Percentiles rank a stretch among this genome's conserved stretches.
Conservation (phyloP, 2,329 filamentous ascomycete genomes). For the Cladophialophora exuberans region DNA sequence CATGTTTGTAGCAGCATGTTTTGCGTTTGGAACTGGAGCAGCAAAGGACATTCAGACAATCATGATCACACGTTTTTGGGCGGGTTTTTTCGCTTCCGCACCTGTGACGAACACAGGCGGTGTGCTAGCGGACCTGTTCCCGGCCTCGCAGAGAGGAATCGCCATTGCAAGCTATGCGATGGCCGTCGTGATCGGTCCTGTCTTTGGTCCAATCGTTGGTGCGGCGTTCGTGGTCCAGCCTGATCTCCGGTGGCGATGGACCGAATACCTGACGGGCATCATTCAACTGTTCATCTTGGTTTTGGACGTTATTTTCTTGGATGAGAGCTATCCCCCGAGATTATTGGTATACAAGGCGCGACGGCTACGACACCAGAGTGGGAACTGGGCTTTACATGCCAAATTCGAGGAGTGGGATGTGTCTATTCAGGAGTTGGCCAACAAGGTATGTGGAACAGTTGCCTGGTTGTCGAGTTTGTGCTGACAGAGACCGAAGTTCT, state of each 20-base stretch:
- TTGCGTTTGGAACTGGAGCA: conserved; percentile 66
- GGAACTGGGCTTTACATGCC: conserved; percentile 50
- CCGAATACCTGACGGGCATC: conserved; percentile 64
- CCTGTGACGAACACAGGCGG: conserved; percentile 73
- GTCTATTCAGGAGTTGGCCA: conserved; percentile 45
- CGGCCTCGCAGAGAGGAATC: conserved; percentile 62
- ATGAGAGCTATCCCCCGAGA: conserved; percentile 61
- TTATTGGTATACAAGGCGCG: conserved; percentile 56
- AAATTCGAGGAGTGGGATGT: conserved; percentile 46
- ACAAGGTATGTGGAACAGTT: conserved; percentile 37
- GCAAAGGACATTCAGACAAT: conserved; percentile 70
- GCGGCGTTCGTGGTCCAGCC: conserved; percentile 64
- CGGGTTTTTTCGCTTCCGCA: conserved; percentile 43
- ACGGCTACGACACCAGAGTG: conserved; percentile 53
- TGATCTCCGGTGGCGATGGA: conserved; percentile 67
- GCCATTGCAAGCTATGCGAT: conserved; percentile 67
- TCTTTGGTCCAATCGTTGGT: conserved; percentile 59
- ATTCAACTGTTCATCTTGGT: conserved; percentile 66
- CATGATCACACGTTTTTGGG: conserved; percentile 65
- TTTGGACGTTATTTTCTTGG: conserved; percentile 54
- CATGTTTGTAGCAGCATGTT: conserved; percentile 66
- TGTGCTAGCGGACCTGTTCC: conserved; percentile 68
- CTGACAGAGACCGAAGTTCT: conserved; percentile 36
- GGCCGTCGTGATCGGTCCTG: conserved; percentile 44
- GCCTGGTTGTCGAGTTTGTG: not conserved